Evolutionary conservation across 495 filamentous ascomycete genomes (phyloP), one percentile per base, ranked within the genome.

Genomic region (Podospora conica): DNA sequence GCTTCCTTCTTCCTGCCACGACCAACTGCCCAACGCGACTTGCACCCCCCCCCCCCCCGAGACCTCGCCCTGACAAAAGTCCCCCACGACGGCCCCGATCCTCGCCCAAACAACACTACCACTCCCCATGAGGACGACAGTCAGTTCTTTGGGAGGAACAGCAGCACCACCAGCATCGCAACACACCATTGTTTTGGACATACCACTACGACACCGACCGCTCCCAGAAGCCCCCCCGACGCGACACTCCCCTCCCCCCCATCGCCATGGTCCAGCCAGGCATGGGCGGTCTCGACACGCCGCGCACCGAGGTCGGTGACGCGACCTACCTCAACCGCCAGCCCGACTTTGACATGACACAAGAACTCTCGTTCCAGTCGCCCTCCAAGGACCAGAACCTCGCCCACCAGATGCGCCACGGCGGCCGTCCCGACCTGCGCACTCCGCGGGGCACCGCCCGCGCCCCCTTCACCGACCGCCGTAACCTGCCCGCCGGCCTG

Each of bases 291-390:
- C 85, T 94, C 76, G 90, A 91, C 77, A 91, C 91, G 64, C 91
- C 91, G 70, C 85, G 88, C 69, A 92, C 90, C 65, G 88, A 92
- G 76, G 73, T 87, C 54, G 90, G 89, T 68, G 90, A 96, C 84
- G 86, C 84, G 78, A 94, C 91, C 68, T 91, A 86, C 75, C 80
- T 94, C 64, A 88, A 85, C 61, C 85, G 86, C 68, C 76, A 85
- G 53, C 85, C 86, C 65, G 88, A 92, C 64, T 85, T 94, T 64
- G 90, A 93, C 72, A 85, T 90, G 53, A 93, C 91, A 33, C 87
- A 89, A 40, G 91, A 92, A 71, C 84, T 90, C 53, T 95, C 93
- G 4, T 96, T 97, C 66, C 85, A 88, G 57, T 94, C 92, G 2
- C 95, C 95, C 5, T 86, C 86, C 9, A 93, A 93, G 74, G 88